phyloP scores from a whole-genome alignment of 352 stramenopile genomes.

The Aphanomyces cochlioides region DNA sequence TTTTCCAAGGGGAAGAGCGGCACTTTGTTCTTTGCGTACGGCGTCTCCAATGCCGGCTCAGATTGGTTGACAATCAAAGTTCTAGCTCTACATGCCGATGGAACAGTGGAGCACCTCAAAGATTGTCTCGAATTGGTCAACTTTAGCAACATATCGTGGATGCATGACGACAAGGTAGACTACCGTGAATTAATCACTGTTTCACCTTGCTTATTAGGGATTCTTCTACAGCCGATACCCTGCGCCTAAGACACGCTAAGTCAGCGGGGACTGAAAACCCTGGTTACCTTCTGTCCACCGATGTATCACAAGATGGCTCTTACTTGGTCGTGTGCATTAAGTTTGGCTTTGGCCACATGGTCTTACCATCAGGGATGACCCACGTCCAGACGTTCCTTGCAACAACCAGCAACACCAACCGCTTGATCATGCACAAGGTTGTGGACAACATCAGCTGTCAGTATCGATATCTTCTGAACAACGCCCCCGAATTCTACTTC shows the following conservation, averaged over 20 bases:
- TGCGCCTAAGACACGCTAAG: constrained; percentile 47
- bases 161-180: constrained; percentile 54
- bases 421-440: constrained; percentile 63
- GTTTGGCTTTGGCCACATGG: constrained; percentile 84
- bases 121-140: constrained; percentile 87
- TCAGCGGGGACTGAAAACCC: constrained; percentile 46
- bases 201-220: constrained; percentile 30
- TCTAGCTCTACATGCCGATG: constrained; percentile 58
- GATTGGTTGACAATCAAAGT: constrained; percentile 88
- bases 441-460: constrained; percentile 82
- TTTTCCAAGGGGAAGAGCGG: constrained; percentile 76
- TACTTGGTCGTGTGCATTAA: constrained; percentile 70
- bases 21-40: constrained; percentile 80
- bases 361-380: constrained; percentile 59
- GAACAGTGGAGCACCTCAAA: constrained; percentile 57
- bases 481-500: constrained; percentile 87
- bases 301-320: constrained; percentile 77
- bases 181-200: background rate
- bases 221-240: constrained; percentile 87
- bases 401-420: background rate
- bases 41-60: constrained; percentile 71
- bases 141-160: constrained; percentile 80
- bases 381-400: constrained; percentile 49
- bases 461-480: constrained; percentile 85
- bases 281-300: constrained; percentile 55